Evolutionary conservation across 768 basidiomycete species (phyloP), one percentile per base, ranked within the genome.

Genomic region (Kwoniella pini): DNA sequence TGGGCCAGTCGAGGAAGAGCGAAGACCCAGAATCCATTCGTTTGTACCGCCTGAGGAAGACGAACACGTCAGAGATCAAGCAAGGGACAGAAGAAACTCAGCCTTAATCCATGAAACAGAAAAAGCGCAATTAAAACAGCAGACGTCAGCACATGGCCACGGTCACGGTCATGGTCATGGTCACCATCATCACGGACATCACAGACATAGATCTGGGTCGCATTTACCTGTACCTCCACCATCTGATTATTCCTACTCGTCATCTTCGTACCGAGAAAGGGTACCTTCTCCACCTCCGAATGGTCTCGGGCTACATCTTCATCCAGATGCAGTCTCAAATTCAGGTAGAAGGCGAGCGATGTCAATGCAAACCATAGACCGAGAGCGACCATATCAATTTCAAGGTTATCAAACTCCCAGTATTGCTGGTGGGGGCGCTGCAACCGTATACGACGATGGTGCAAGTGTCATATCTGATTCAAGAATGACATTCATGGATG

Each of bases 401-500:
- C 39, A 62, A 22, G 46, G 52, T 3, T 62, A 64, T 45, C 39
- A 38, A 10, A n/a, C 54, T 9, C 52, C 48, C 2, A 63, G 51
- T 44, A 40, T 58, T 4, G 55, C 19, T 24, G 59, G 51, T 13
- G 28, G 13, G 7, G 56, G 42, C 6, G 26, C 38, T 15, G 62
- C 50, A 13, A 46, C 39, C 5, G 57, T 52, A 3, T 71, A 68
- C 50, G 70, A 74, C 42, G 72, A 71, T 60, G 70, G 66, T 2
- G 66, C 52, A 6, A 74, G 72, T 62, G 48, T 66, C 10, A 51
- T 59, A 1, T 68, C 68, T 0, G 72, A 63, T 4, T 67, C 58
- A 12, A 55, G 33, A 17, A 65, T 71, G 68, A 74, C 72, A 0
- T 74, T 74, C 45, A 68, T 74, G 70, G 72, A 74, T 62, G 72